These are phyloP conservation scores for Diplodia mutila DNA, from an alignment of 2,329 filamentous ascomycete species.

Conservation along the genomic window DNA sequence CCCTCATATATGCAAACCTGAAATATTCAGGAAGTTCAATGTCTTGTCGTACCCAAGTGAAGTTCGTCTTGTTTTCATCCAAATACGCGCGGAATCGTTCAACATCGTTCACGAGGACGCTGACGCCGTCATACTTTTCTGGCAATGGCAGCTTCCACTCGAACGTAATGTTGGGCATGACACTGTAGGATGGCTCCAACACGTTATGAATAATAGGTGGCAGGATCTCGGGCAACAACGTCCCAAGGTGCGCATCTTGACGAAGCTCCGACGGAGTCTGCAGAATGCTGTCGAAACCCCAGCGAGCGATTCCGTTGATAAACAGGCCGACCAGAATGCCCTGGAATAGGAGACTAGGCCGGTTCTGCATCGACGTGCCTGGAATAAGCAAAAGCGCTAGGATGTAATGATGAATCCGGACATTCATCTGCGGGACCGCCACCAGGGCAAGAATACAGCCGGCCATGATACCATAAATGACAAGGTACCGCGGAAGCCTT, in stretches of 20 bases:
- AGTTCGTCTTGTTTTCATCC: conserved; percentile 58
- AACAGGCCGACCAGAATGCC: conserved; percentile 89
- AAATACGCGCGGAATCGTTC: conserved; percentile 74
- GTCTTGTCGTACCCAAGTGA: conserved; percentile 61
- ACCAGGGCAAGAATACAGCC: conserved; percentile 70
- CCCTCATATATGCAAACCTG: conserved; percentile 73
- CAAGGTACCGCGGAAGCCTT: conserved; percentile 75
- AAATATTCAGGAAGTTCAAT: conserved; percentile 68
- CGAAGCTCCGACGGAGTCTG: conserved; percentile 77
- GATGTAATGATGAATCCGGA: conserved; percentile 96
- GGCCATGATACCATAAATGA: conserved; percentile 73
- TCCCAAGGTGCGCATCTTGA: conserved; percentile 57
- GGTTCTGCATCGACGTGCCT: conserved; percentile 85
- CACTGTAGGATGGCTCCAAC: conserved; percentile 48
- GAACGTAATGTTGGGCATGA: conserved; percentile 64
- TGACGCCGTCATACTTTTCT: conserved; percentile 69
- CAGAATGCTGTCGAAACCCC: conserved; percentile 89
- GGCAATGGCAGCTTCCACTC: conserved; percentile 55
- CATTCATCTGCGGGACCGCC: conserved; percentile 72
- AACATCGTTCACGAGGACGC: conserved; percentile 82
- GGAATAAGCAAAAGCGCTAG: conserved; percentile 83
- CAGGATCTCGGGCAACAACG: conserved; percentile 58
- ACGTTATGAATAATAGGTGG: conserved; percentile 53
- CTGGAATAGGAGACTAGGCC: conserved; percentile 83
- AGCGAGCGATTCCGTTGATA: conserved; percentile 89